Base-by-base conservation (phyloP, 148 eudicot species). In the Nepenthes mirabilis region DNA sequence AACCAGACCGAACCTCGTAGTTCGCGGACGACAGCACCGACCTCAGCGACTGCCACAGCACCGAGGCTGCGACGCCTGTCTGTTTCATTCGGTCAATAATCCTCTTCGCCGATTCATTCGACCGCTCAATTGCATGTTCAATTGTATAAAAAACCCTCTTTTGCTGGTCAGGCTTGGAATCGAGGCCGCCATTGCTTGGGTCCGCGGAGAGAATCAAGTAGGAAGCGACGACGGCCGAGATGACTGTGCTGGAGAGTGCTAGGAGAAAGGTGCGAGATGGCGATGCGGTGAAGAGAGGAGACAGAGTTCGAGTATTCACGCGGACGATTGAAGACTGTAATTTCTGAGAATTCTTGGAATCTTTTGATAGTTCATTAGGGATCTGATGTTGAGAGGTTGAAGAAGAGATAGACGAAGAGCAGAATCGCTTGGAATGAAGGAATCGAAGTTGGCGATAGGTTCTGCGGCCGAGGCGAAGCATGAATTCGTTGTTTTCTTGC, bases 1-100 rank as follows among this genome's bases (percentile, higher is more conserved):
- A 93, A 53, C 96, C 99, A 1, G 78, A 75, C 73, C 96, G 60
- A 6, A 93, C 99, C 75, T 77, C 96, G 32, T 83, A 74, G 52
- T 85, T 87, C 1, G 91, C 93, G 34, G 95, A 88, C 1, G 91
- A 83, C 61, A 89, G 65, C 1, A 93, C 88, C 36, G 94, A 88
- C 35, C 74, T 52, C 55, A 91, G 65, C 36, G 96, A 91, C 61
- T 88, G 78, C 91, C 83, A 83, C 2, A 91, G 59, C 14, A 88
- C 96, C 11, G 94, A 58, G 4, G 96, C 91, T 0, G 96, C 98
- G 0, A 74, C 71, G 2, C 80, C 91, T 11, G 96, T 93, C 62
- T 83, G 79, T 58, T 69, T 79, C 88, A 86, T 82, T 47, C 75
- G 84, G 50, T 74, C 50, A 35, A 73, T 0, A 1, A 93, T 47